Conservation (phyloP, 345 rosid genomes). For the Eucalyptus decipiens region DNA sequence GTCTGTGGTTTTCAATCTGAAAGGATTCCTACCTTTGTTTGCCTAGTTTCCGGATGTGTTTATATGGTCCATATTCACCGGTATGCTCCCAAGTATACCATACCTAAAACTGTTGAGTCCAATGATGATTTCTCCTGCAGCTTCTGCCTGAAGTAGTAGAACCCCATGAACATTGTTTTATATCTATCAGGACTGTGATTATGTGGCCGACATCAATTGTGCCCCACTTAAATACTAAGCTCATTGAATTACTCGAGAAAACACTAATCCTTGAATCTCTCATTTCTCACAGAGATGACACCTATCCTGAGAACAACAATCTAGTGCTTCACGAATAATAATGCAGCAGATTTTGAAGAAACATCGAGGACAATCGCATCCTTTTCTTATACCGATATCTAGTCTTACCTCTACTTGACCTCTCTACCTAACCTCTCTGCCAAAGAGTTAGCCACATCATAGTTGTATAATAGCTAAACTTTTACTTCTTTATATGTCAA, state of each 20-base stretch:
- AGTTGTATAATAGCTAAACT: background rate
- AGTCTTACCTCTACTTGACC: background rate
- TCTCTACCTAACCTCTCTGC: background rate
- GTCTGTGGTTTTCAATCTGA: background rate
- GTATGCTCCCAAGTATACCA: background rate
- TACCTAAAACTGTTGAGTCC: background rate
- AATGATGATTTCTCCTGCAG: too few relatives aligned
- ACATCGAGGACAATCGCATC: too few relatives aligned
- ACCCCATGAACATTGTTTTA: background rate
- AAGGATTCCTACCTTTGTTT: background rate
- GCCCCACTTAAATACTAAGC: background rate
- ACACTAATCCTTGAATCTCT: background rate
- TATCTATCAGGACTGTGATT: background rate
- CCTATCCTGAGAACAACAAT: background rate
- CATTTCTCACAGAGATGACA: background rate
- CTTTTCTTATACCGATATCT: background rate
- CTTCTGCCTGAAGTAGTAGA: background rate
- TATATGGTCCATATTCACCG: background rate
- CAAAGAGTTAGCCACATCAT: background rate
- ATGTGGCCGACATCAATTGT: background rate
- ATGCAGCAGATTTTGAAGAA: too few relatives aligned
- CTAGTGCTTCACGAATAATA: background rate
- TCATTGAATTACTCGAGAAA: background rate
- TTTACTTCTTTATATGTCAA: too few relatives aligned
- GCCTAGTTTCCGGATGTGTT: background rate